Evolutionary conservation across 768 basidiomycete species (phyloP).

Genomic region (Rhodotorula diobovata): DNA sequence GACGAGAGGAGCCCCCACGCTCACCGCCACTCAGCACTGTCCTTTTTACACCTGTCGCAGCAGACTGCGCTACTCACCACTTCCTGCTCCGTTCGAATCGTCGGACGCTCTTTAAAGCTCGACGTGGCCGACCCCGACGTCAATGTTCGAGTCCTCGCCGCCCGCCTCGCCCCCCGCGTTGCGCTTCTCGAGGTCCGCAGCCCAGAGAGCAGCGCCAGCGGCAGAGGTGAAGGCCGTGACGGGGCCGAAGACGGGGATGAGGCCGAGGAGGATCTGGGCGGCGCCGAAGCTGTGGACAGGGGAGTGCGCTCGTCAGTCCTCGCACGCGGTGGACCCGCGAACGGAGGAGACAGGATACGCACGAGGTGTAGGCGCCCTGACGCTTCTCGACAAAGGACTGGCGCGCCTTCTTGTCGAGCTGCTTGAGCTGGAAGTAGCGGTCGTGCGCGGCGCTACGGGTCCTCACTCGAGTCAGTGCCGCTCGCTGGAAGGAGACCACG

Average conservation of each 20-base stretch:
- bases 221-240: constrained; percentile 60
- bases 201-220: constrained; percentile 70
- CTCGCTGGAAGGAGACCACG: not conserved
- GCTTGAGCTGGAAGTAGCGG: constrained; percentile 67
- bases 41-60: too few relatives aligned
- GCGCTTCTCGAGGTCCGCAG: constrained; percentile 57
- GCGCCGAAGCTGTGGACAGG: constrained; percentile 56
- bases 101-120: constrained; percentile 1
- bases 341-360: constrained; percentile 40
- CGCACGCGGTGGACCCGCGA: constrained; percentile 34
- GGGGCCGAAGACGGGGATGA: constrained; percentile 58
- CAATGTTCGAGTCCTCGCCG: not conserved
- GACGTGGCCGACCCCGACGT: not conserved
- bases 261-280: constrained; percentile 57
- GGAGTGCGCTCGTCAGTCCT: not conserved
- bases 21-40: too few relatives aligned
- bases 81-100: too few relatives aligned
- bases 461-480: not conserved
- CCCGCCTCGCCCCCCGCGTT: not conserved
- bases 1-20: too few relatives aligned
- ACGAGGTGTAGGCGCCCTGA: constrained; percentile 64
- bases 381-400: constrained; percentile 50
- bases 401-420: constrained; percentile 51
- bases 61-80: too few relatives aligned
- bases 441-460: constrained; percentile 56